Evolutionary conservation across 1,284 basidiomycete genomes (phyloP), one percentile per base, ranked within the genome.

Genomic region (Ustanciosporium gigantosporum): DNA sequence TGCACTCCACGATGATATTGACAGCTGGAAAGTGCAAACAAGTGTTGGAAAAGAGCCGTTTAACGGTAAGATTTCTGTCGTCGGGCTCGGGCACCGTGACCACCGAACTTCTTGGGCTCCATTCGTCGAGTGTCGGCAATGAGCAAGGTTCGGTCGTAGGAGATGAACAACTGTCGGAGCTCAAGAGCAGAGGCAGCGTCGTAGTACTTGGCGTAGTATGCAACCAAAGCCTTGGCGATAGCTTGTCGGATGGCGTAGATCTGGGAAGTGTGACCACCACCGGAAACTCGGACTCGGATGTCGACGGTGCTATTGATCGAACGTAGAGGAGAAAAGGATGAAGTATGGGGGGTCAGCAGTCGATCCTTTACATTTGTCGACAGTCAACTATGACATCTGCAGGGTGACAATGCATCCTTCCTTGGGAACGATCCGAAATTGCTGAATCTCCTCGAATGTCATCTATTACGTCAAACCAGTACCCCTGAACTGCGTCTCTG

Each of bases 241-340:
- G 95, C 95, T 84, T 99, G 95, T 73, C 95, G 91, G 81, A 98
- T 91, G 68, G 95, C 95, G 82, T 98, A 99, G 68, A 98, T 85
- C 82, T 98, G 95, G 59, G 94, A 96, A 65, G 91, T 93, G 84
- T 97, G 94, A 82, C 95, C 95, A 86, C 95, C 95, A 82, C 95
- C 95, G 82, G 93, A 94, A 71, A 96, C 95, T 51, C 93, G 90
- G 56, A 98, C 90, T 73, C 94, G 91, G 82, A 99, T 93, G 83
- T 99, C 94, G 76, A 98, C 71, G 36, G 68, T 70, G 51, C 74
- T 76, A 59, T 31, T 3, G 13, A 5, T 29, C 25, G 15, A 25
- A 3, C 9, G 27, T 27, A 22, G 14, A 31, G 27, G 8, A 23
- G 17, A 36, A 29, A 21, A n/a, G n/a, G n/a, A n/a, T n/a, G n/a